Evolutionary conservation across 768 basidiomycete genomes (phyloP), one percentile per base, ranked within the genome.

Genomic region (Boletus pseudopeckii): DNA sequence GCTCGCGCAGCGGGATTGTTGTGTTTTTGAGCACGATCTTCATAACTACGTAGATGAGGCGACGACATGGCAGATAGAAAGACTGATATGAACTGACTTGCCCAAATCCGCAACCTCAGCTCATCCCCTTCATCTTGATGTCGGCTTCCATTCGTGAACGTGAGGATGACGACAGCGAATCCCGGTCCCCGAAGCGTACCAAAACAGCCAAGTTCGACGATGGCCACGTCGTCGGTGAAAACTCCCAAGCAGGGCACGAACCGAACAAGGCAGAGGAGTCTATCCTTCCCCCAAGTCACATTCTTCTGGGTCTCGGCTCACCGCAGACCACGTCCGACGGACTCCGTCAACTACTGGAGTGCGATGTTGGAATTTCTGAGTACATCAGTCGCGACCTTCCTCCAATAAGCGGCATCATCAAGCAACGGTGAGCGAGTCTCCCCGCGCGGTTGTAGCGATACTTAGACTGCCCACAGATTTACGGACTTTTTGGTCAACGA

Each of bases 401-500:
- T 4, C 81, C 82, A 64, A 84, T 98, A 58, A 80, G 86, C 48
- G 96, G 92, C 5, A 96, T 98, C 64, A 98, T 98, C 71, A 98
- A 98, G 72, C 96, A 98, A 74, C 80, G 96, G 95, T 93, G 53
- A 56, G 80, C 65, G 13, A 18, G 33, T 39, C 30, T 53, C 18
- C 17, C 30, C 24, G 32, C 45, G 5, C 33, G 34, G 11, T n/a
- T 7, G 46, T 33, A 46, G 44, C 42, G 42, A 48, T 40, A 18
- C 36, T 49, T n/a, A 18, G 53, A 47, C 33, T 47, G 24, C 20
- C 44, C 48, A 26, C 64, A 97, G 95, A 64, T 98, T 98, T 70
- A 96, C 96, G 38, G 97, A 99, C 71, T 99, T 99, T 67, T 63
- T 98, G 63, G 97, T 99, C 18, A 88, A 80, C 63, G 97, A 99